phyloP scores from a whole-genome alignment of 495 filamentous ascomycete species.

The Friedmanniomyces simplex region DNA sequence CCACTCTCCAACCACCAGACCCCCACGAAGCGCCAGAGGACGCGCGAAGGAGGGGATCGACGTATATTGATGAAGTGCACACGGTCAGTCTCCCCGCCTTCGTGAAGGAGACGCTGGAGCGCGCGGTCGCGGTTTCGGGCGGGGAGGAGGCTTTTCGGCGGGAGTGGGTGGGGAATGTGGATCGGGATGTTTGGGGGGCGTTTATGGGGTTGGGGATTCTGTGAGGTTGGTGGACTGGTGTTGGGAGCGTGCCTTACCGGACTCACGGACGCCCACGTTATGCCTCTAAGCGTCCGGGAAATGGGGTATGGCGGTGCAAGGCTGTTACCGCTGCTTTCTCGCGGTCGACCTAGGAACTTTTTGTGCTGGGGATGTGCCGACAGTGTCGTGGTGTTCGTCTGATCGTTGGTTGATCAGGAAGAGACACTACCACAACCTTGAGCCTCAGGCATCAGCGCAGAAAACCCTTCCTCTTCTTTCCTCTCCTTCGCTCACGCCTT shows the following conservation, averaged over 20 bases:
- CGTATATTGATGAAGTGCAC: slow-evolving; percentile 57
- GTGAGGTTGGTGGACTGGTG: slow-evolving; percentile 43
- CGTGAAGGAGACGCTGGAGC: slow-evolving; percentile 54
- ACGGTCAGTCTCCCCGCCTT: slow-evolving; percentile 59
- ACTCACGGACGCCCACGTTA: too few relatives aligned
- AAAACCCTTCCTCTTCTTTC: background rate
- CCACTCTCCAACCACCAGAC: background rate
- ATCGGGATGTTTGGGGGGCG: slow-evolving; percentile 60
- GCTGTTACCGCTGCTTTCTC: too few relatives aligned
- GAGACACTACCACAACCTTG: too few relatives aligned
- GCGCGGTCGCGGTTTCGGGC: slow-evolving; percentile 55
- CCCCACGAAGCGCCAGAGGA: slow-evolving; percentile 54
- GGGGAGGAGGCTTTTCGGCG: slow-evolving; percentile 63
- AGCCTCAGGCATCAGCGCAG: too few relatives aligned
- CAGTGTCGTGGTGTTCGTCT: too few relatives aligned
- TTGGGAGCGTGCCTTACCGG: slow-evolving; percentile 42
- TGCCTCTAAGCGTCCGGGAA: slow-evolving; percentile 50
- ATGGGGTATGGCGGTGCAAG: slow-evolving; percentile 50
- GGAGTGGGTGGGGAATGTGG: slow-evolving; percentile 80
- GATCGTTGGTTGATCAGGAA: too few relatives aligned
- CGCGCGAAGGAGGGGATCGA: slow-evolving; percentile 44
- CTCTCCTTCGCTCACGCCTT: background rate
- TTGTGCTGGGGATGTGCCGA: too few relatives aligned
- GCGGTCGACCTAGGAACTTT: too few relatives aligned
- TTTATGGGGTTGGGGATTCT: slow-evolving; percentile 40